These are phyloP conservation scores for Phalaenopsis equestris DNA, from an alignment of 106 monocot genomes.

Conservation along the genomic window DNA sequence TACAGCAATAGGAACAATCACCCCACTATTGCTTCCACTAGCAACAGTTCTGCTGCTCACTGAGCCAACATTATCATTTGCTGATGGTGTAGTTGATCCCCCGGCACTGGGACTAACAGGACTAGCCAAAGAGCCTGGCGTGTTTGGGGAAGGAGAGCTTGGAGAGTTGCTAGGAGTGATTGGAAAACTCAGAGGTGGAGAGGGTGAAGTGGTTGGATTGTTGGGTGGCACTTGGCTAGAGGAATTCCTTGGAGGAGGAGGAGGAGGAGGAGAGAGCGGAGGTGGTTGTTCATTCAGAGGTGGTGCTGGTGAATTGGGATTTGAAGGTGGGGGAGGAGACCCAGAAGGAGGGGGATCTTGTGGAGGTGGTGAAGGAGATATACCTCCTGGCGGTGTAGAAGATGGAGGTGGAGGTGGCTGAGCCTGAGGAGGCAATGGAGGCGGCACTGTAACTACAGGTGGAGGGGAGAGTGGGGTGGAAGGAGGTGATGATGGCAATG, in stretches of 20 bases:
- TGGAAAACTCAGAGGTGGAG: constrained; percentile 1
- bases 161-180: constrained; percentile 2
- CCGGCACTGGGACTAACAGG: constrained; percentile 12
- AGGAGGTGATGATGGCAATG: constrained; percentile 8
- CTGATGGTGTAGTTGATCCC: constrained; percentile 7
- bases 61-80: background rate
- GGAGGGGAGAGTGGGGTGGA: background rate
- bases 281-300: constrained; percentile 12
- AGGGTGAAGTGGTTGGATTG: constrained; percentile 10
- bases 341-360: background rate
- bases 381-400: background rate
- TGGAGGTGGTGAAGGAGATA: constrained; percentile 11
- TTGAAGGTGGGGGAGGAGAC: constrained; percentile 13
- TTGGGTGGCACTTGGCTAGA: constrained; percentile 2
- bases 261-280: constrained; percentile 6
- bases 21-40: constrained; percentile 16
- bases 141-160: constrained; percentile 11
- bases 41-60: background rate
- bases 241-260: constrained; percentile 1
- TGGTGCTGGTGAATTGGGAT: constrained; percentile 6
- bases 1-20: constrained; percentile 20
- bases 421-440: constrained; percentile 10
- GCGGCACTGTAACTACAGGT: background rate
- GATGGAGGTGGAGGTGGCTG: constrained; percentile 17
- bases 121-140: background rate